These are phyloP conservation scores for Cyberlindnera amylophila DNA, from an alignment of 805 yeast genomes.

Conservation along the genomic window DNA sequence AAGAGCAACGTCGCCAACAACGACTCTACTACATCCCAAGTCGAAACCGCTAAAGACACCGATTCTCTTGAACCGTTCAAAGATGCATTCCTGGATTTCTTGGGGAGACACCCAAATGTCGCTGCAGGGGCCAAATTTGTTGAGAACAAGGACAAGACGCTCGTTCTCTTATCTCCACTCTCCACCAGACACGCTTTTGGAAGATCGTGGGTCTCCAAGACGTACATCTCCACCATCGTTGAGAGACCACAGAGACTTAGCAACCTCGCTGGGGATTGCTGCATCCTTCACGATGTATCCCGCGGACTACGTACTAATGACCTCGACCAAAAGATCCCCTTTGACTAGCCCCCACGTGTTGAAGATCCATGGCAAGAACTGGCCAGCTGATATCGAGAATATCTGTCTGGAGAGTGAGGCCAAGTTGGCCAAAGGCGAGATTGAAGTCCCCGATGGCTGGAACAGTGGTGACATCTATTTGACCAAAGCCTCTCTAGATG, in stretches of 20 bases:
- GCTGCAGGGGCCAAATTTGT: conserved; percentile 32
- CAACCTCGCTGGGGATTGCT: conserved; percentile 73
- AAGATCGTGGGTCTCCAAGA: conserved; percentile 70
- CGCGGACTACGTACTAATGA: conserved; percentile 46
- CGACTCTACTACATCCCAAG: background rate
- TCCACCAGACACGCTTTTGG: conserved; percentile 71
- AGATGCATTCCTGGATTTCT: conserved; percentile 40
- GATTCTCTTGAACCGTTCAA: conserved; percentile 38
- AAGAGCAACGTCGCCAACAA: background rate
- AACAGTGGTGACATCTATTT: conserved; percentile 79
- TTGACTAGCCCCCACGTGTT: conserved; percentile 57
- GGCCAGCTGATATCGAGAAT: conserved; percentile 59
- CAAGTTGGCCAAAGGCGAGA: conserved; percentile 46
- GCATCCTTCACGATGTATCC: conserved; percentile 72
- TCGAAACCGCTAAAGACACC: conserved; percentile 1
- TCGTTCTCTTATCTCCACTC: conserved; percentile 63
- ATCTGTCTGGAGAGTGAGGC: conserved; percentile 56
- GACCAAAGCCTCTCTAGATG: conserved; percentile 59
- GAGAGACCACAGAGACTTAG: conserved; percentile 80
- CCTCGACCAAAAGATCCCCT: conserved; percentile 45
- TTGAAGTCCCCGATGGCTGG: conserved; percentile 82
- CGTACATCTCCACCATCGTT: conserved; percentile 63
- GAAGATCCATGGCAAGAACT: conserved; percentile 67
- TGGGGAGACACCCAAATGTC: conserved; percentile 36
- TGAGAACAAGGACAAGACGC: conserved; percentile 45